These are phyloP conservation scores for Ceratocystis colombiana DNA, from an alignment of 2,329 filamentous ascomycete species.

Conservation along the genomic window DNA sequence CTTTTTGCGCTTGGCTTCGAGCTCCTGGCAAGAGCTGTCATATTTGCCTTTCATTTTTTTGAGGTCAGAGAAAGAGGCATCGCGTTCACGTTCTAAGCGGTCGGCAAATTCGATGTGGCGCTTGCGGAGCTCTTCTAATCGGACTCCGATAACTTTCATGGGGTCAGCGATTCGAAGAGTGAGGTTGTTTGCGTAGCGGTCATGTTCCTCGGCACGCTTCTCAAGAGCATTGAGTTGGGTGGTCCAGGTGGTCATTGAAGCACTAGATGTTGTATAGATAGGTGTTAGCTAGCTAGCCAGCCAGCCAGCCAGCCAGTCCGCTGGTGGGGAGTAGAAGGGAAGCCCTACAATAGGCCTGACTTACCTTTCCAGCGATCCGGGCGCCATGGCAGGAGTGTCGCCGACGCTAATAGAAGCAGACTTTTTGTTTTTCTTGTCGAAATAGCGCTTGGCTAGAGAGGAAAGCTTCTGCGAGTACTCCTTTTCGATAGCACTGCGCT, in stretches of 20 bases:
- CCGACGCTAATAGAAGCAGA: constrained; percentile 81
- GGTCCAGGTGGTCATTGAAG: constrained; percentile 93
- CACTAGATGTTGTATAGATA: constrained; percentile 41
- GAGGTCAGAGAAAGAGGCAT: constrained; percentile 70
- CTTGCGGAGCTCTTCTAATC: constrained; percentile 88
- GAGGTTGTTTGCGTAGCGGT: constrained; percentile 69
- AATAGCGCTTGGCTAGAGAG: constrained; percentile 87
- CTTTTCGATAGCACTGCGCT: constrained; percentile 87
- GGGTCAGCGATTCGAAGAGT: constrained; percentile 76
- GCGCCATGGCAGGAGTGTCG: constrained; percentile 84
- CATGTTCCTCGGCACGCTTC: constrained; percentile 76
- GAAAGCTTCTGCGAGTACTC: constrained; percentile 87
- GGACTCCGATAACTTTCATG: constrained; percentile 59
- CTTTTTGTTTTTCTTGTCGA: constrained; percentile 91
- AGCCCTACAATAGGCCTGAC: background rate
- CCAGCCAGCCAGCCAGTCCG: background rate
- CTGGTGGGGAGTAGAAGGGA: background rate
- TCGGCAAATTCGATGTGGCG: constrained; percentile 78
- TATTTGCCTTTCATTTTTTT: constrained; percentile 90
- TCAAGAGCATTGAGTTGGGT: constrained; percentile 88
- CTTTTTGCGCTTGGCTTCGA: constrained; percentile 91
- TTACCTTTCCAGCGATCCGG: constrained; percentile 83
- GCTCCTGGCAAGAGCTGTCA: constrained; percentile 83
- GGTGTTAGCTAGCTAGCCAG: background rate
- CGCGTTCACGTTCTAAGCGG: constrained; percentile 82